Conservation (phyloP, 176 grass and related monocot species). For the Elaeis guineensis region DNA sequence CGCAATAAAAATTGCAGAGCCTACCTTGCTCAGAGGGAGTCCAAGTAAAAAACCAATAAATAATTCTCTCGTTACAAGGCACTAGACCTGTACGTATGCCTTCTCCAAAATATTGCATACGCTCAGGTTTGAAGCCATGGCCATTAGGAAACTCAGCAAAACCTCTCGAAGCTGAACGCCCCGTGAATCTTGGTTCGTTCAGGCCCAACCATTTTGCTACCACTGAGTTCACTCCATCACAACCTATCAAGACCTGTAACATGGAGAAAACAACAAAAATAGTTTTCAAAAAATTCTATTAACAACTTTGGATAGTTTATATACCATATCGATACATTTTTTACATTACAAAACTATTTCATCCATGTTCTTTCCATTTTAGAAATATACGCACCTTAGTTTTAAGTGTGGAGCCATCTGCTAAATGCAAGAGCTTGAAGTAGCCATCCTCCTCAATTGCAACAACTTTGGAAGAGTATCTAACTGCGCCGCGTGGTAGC, state of each 20-base stretch:
- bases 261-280: too few relatives aligned
- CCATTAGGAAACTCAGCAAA: conserved; percentile 27
- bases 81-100: conserved; percentile 37
- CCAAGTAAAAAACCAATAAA: conserved; percentile 91
- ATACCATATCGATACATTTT: too few relatives aligned
- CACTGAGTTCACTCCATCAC: conserved; percentile 63
- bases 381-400: conserved; percentile 39
- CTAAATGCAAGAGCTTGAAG: conserved; percentile 52
- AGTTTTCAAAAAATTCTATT: too few relatives aligned
- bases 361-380: not conserved
- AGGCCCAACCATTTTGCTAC: conserved; percentile 56
- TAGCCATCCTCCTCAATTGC: conserved; percentile 34
- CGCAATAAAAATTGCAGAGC: not conserved
- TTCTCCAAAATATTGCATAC: conserved; percentile 29
- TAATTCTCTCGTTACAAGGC: conserved; percentile 35
- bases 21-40: conserved; percentile 22
- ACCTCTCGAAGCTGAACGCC: conserved; percentile 48
- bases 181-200: conserved; percentile 28
- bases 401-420: conserved; percentile 42
- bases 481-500: conserved; percentile 46
- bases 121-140: conserved; percentile 40
- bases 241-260: conserved; percentile 46
- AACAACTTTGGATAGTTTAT: not conserved
- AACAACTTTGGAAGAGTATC: conserved; percentile 69
- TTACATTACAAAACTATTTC: too few relatives aligned